These are phyloP conservation scores for Huntiella savannae DNA, from an alignment of 2,329 filamentous ascomycete species.

Conservation along the genomic window DNA sequence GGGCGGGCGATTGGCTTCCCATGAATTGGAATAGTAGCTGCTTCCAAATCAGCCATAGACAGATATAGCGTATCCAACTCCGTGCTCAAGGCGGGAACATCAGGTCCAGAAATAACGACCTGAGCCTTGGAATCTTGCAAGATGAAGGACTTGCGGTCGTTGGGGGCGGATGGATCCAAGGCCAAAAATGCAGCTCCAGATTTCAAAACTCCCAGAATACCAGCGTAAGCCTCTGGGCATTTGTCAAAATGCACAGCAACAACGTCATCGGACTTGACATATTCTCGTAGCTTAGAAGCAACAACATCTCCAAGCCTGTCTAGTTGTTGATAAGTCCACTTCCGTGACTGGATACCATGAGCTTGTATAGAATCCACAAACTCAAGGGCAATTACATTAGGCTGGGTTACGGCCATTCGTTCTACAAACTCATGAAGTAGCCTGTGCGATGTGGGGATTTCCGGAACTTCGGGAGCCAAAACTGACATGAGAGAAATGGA, in stretches of 20 bases:
- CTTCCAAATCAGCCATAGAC: conserved; percentile 17
- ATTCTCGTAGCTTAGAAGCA: conserved; percentile 39
- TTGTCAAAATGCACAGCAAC: conserved; percentile 71
- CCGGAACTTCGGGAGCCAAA: conserved; percentile 37
- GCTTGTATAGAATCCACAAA: conserved; percentile 44
- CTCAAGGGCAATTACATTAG: conserved; percentile 50
- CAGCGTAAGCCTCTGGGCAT: conserved; percentile 65
- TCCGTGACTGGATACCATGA: neutral
- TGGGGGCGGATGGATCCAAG: conserved; percentile 55
- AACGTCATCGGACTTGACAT: conserved; percentile 37
- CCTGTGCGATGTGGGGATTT: conserved; percentile 35
- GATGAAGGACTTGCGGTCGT: conserved; percentile 59
- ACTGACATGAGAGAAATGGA: conserved; percentile 38
- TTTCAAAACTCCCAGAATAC: conserved; percentile 66
- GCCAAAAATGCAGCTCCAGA: conserved; percentile 67
- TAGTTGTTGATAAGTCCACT: conserved; percentile 60
- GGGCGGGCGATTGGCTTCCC: conserved; percentile 11
- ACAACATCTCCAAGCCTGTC: conserved; percentile 53
- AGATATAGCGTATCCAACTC: conserved; percentile 18
- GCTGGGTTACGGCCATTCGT: conserved; percentile 31
- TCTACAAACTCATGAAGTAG: conserved; percentile 70
- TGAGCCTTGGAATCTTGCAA: conserved; percentile 50
- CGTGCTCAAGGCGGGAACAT: conserved; percentile 1
- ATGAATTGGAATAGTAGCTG: neutral
- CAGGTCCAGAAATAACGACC: conserved; percentile 37